phyloP scores from a whole-genome alignment of 169 alveolate genomes.

The Plasmodium yoelii region DNA sequence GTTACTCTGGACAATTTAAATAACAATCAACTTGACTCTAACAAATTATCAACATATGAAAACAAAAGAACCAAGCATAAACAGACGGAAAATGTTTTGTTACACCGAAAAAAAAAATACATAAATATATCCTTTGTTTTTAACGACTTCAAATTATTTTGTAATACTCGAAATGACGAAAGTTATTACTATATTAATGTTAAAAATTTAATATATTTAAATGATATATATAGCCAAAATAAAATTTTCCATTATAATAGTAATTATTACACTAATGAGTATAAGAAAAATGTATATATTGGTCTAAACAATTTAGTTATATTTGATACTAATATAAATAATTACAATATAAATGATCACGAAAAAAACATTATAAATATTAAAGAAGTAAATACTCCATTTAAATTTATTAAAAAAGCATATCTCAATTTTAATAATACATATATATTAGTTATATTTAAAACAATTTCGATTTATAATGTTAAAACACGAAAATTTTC shows the following conservation, averaged over 20 bases:
- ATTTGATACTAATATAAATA: conserved; percentile 57
- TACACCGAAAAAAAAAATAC: conserved; percentile 6
- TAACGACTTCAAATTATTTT: conserved; percentile 65
- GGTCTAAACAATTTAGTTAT: conserved; percentile 59
- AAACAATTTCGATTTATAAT: conserved; percentile 47
- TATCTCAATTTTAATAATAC: conserved; percentile 64
- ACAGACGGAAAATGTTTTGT: background rate
- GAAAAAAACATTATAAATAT: conserved; percentile 43
- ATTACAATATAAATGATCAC: conserved; percentile 42
- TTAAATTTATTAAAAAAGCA: conserved; percentile 61
- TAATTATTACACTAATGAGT: conserved; percentile 65
- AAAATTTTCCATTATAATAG: conserved; percentile 69
- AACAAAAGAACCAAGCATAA: background rate
- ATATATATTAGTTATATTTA: conserved; percentile 45
- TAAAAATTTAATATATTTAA: conserved; percentile 47
- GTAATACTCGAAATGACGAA: conserved; percentile 1
- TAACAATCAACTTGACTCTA: background rate
- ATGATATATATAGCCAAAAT: conserved; percentile 61
- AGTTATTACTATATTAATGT: conserved; percentile 25
- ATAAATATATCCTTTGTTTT: conserved; percentile 58
- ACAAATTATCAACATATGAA: background rate
- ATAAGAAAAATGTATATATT: conserved; percentile 28
- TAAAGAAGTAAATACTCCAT: conserved; percentile 69
- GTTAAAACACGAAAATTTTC: conserved; percentile 59
- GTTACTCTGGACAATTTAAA: too few species aligned